phyloP scores from a whole-genome alignment of 2,329 filamentous ascomycete species.

The Pseudocercospora musae region DNA sequence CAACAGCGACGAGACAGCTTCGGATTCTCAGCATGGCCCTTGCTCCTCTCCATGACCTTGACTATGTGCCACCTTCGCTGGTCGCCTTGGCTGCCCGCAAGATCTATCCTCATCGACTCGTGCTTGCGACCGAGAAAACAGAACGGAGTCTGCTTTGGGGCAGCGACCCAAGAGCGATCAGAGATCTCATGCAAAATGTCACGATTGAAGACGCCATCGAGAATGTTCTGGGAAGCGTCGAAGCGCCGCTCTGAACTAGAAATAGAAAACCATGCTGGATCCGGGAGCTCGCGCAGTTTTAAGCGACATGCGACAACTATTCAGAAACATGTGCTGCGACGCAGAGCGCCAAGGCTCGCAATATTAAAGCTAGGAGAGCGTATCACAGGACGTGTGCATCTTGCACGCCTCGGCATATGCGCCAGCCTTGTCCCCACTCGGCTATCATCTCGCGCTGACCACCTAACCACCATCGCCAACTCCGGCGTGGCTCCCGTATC shows the following conservation, averaged over 20 bases:
- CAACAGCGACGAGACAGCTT: conserved; percentile 75
- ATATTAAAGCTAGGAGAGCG: not conserved
- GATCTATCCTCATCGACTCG: conserved; percentile 80
- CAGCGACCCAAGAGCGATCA: conserved; percentile 69
- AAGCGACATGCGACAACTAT: too few relatives aligned
- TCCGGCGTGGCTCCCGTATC: not conserved
- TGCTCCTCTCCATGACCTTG: conserved; percentile 74
- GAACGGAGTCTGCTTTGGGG: conserved; percentile 95
- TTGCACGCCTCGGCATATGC: not conserved
- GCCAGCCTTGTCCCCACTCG: not conserved
- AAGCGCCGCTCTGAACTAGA: conserved; percentile 51
- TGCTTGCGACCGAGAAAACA: conserved; percentile 63
- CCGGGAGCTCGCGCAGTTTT: too few relatives aligned
- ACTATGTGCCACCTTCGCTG: conserved; percentile 79
- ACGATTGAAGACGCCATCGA: conserved; percentile 57
- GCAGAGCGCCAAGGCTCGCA: too few relatives aligned
- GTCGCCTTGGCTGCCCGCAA: conserved; percentile 80
- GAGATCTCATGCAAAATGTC: conserved; percentile 59
- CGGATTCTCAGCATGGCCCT: conserved; percentile 56
- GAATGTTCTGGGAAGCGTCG: conserved; percentile 55
- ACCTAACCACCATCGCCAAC: not conserved
- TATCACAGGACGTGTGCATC: not conserved
- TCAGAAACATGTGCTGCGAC: not conserved
- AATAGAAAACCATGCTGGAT: not conserved
- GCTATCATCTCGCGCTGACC: not conserved